Conservation (phyloP, 306 rosid genomes). For the Lotus japonicus region DNA sequence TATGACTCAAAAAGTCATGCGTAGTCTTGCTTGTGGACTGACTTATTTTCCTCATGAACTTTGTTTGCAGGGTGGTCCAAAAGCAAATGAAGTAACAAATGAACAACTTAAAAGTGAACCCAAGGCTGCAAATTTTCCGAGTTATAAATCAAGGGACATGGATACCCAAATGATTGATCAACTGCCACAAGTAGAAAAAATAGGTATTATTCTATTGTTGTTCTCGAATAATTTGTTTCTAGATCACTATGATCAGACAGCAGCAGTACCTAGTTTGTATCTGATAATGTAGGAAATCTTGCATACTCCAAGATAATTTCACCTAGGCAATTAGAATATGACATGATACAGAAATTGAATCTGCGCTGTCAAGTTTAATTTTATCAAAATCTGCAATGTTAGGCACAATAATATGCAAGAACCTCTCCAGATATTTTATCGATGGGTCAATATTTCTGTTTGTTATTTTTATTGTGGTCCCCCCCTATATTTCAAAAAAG, state of each 20-base stretch:
- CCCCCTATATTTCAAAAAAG: background rate
- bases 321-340: constrained; percentile 12
- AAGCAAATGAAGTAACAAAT: constrained; percentile 42
- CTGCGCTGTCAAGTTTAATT: background rate
- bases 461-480: background rate
- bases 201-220: constrained; percentile 47
- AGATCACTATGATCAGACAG: background rate
- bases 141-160: constrained; percentile 38
- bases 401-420: constrained; percentile 10
- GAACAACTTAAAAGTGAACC: constrained; percentile 53
- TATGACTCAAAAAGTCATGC: background rate
- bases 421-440: background rate
- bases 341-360: constrained; percentile 3
- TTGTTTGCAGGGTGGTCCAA: constrained; percentile 55
- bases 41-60: constrained; percentile 11
- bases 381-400: constrained; percentile 1
- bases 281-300: constrained; percentile 4
- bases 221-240: constrained; percentile 2
- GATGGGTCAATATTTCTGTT: constrained; percentile 4
- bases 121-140: constrained; percentile 35
- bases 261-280: constrained; percentile 13
- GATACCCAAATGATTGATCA: constrained; percentile 46
- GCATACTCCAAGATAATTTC: constrained; percentile 12
- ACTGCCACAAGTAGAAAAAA: constrained; percentile 55
- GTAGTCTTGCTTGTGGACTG: constrained; percentile 13